Evolutionary conservation across 2,329 filamentous ascomycete genomes (phyloP), one percentile per base, ranked within the genome.

Genomic region (Alternaria gaisen): DNA sequence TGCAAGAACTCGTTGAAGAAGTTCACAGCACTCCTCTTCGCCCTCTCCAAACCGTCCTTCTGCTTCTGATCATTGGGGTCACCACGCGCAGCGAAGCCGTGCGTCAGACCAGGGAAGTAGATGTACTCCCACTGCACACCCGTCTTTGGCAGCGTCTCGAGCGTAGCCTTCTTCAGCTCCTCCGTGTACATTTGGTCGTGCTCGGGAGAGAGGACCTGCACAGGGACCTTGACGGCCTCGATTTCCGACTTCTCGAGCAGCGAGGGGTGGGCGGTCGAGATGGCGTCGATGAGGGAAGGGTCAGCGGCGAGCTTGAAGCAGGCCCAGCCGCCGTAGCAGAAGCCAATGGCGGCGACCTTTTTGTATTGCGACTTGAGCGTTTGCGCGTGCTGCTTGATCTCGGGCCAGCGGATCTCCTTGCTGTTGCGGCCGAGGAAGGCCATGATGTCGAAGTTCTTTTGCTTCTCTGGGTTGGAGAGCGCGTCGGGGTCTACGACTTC

Each of bases 291-390:
- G 40, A 77, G 68, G 30, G 70, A 65, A 1, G 72, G 70, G 40
- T 76, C 73, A 0, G 73, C 72, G 28, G 61, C 75, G n/a, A 78
- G 72, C 54, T 65, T 65, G 61, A 77, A 71, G 59, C 53, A 59
- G 3, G 73, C 76, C 76, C 76, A 79, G 32, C 74, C 82, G 32
- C 82, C 82, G 73, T 80, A 84, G 76, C 82, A 84, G 70, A 83
- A 84, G 5, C 83, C 83, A 28, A 84, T 76, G 7, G 77, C 80
- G n/a, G 77, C 80, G 16, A 83, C 76, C 60, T 82, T 83, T 54
- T 66, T 58, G 59, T 73, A 75, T 40, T 72, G 63, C 50, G 69
- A 65, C 38, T 77, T 78, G n/a, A 83, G 67, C 0, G 71, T 70
- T 56, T 72, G 69, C 1, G 80, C 80, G 38, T 65, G 72, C 12